Percentiles rank a stretch among this genome's conserved stretches.
These are phyloP conservation scores for Claviceps quebecensis DNA, from an alignment of 2,329 filamentous ascomycete species.

Conservation along the genomic window DNA sequence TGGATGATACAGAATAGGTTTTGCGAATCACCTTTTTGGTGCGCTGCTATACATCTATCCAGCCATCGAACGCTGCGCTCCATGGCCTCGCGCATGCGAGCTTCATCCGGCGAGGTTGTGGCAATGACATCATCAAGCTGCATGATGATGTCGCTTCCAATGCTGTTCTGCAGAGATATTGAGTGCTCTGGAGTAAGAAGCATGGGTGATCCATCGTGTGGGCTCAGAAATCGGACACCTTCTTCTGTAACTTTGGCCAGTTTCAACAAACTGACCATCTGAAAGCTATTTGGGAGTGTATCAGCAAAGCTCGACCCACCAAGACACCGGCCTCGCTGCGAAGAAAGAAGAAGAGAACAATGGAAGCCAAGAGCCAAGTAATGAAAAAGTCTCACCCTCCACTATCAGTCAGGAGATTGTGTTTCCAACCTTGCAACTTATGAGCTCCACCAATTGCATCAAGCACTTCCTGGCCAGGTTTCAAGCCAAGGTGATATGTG, in stretches of 20 bases:
- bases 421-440: conserved; percentile 84
- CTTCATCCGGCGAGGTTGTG: conserved; percentile 81
- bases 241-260: conserved; percentile 90
- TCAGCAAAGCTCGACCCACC: neutral
- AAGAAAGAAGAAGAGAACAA: neutral
- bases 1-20: conserved; percentile 99
- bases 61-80: conserved; percentile 88
- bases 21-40: conserved; percentile 68
- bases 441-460: conserved; percentile 85
- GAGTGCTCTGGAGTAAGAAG: conserved; percentile 95
- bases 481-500: conserved; percentile 91
- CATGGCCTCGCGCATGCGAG: conserved; percentile 89
- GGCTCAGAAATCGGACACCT: conserved; percentile 89
- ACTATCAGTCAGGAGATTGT: conserved; percentile 82
- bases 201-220: conserved; percentile 92
- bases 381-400: conserved; percentile 42
- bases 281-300: conserved; percentile 53
- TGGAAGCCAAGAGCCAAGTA: neutral
- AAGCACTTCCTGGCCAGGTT: conserved; percentile 81
- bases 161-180: conserved; percentile 88
- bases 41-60: conserved; percentile 83
- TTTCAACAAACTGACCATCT: conserved; percentile 94
- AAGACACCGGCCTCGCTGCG: no score
- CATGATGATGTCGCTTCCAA: conserved; percentile 98
- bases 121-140: conserved; percentile 96